A percentile compares a stretch with the other conserved stretches of the same genome.
Conservation (phyloP, 371 early-diverging fungal genomes). For the Actinomortierella ambigua region DNA sequence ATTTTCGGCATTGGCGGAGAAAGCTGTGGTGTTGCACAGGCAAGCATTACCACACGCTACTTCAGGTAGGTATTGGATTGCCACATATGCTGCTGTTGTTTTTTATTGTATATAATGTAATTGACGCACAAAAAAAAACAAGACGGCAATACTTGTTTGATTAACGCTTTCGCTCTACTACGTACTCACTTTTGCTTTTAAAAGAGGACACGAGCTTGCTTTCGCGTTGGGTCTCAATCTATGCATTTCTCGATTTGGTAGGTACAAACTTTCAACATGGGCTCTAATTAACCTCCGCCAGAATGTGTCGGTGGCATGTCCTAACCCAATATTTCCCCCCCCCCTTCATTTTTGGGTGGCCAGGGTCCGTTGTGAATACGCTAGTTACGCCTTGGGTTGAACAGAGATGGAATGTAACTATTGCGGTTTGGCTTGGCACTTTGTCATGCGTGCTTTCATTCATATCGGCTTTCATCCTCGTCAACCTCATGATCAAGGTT, state of each 20-base stretch:
- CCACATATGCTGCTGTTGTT: neutral
- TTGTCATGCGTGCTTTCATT: slow-evolving; percentile 56
- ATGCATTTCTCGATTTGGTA: slow-evolving; percentile 61
- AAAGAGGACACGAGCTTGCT: slow-evolving; percentile 59
- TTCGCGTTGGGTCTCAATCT: slow-evolving; percentile 68
- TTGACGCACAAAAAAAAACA: no score
- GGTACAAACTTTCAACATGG: no score
- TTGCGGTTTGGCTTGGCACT: slow-evolving; percentile 59
- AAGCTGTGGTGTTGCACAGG: slow-evolving; percentile 67
- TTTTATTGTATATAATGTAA: neutral
- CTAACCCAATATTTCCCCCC: neutral
- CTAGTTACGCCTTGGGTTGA: slow-evolving; percentile 59
- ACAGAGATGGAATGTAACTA: slow-evolving; percentile 44
- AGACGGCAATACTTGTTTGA: no score
- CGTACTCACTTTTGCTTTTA: neutral
- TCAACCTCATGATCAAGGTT: slow-evolving; percentile 30
- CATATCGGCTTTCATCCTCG: slow-evolving; percentile 47
- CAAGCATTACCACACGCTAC: slow-evolving; percentile 36
- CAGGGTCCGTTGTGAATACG: slow-evolving; percentile 60
- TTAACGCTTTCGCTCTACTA: neutral
- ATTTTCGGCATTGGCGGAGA: slow-evolving; percentile 79
- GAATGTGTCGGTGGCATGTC: neutral
- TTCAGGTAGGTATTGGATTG: slow-evolving; percentile 18
- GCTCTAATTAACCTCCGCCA: neutral
- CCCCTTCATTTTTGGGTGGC: neutral